Evolutionary conservation across 2,329 filamentous ascomycete species (phyloP).

Genomic region (Balansia obtecta): DNA sequence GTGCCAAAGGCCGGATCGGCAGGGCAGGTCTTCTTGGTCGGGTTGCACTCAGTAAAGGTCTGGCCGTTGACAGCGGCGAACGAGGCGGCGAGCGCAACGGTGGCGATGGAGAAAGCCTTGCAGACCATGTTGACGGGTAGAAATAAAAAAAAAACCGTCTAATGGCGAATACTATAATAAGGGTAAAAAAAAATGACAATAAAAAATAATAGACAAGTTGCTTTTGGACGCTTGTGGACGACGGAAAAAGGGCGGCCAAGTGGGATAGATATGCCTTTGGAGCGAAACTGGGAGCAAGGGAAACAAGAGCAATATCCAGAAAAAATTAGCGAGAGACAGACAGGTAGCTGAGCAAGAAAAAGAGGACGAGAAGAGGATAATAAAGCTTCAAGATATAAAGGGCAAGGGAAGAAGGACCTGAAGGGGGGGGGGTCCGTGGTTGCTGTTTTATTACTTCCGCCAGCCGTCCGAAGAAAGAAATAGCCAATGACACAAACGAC

Average conservation of each 20-base stretch:
- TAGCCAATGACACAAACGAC: not conserved
- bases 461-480: not conserved
- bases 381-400: not conserved
- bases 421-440: not conserved
- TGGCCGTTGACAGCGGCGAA: slow-evolving; percentile 36
- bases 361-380: not conserved
- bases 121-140: slow-evolving; percentile 23
- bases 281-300: not conserved
- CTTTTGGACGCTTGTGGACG: not conserved
- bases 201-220: not conserved
- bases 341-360: not conserved
- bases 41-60: slow-evolving; percentile 45
- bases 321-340: slow-evolving; percentile 3
- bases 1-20: slow-evolving; percentile 64
- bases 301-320: not conserved
- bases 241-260: not conserved
- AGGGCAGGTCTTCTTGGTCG: slow-evolving; percentile 50
- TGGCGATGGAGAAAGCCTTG: slow-evolving; percentile 32
- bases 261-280: not conserved
- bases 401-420: not conserved
- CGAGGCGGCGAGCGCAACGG: slow-evolving; percentile 36
- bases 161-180: not conserved
- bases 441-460: slow-evolving; percentile 1
- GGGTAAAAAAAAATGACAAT: no score
- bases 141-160: no score